A percentile compares a stretch with the other conserved stretches of the same genome.
Conservation (phyloP, 2,329 filamentous ascomycete genomes). For the Lachnellula cervina region DNA sequence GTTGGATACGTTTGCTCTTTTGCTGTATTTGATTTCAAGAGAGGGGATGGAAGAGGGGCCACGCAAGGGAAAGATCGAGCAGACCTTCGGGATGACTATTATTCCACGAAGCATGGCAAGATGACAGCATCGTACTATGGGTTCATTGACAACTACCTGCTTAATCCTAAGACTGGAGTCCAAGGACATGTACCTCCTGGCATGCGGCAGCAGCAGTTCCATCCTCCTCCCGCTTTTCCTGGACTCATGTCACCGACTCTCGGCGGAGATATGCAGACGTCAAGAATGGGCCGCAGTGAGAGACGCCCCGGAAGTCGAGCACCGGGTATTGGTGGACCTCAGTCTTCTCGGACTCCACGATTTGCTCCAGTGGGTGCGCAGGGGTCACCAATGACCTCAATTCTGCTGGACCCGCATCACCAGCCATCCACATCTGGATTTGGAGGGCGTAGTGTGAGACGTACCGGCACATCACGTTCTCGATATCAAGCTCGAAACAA, state of each 20-base stretch:
- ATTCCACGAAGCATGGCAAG: conserved; percentile 91
- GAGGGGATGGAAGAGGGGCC: conserved; percentile 57
- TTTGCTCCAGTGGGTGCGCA: conserved; percentile 36
- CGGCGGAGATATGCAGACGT: conserved; percentile 51
- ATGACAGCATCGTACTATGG: conserved; percentile 97
- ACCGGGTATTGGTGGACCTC: conserved; percentile 28
- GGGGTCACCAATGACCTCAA: conserved; percentile 59
- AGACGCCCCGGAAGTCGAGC: conserved; percentile 39
- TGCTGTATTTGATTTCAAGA: conserved; percentile 95
- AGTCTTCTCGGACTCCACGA: conserved; percentile 38
- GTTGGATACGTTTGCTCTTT: conserved; percentile 96
- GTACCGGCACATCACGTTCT: conserved; percentile 35
- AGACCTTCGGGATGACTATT: conserved; percentile 83
- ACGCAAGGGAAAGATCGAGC: conserved; percentile 34
- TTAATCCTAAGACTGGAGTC: conserved; percentile 64
- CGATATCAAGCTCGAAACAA: conserved; percentile 44
- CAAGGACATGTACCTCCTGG: conserved; percentile 55
- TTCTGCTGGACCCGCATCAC: conserved; percentile 71
- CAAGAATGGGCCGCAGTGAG: conserved; percentile 44
- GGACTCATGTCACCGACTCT: conserved; percentile 60
- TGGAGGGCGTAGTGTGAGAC: conserved; percentile 43
- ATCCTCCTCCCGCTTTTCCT: conserved; percentile 71
- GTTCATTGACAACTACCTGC: conserved; percentile 87
- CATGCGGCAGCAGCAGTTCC: conserved; percentile 52
- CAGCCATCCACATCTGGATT: conserved; percentile 54